A percentile compares a stretch with the other conserved stretches of the same genome.
phyloP scores from a whole-genome alignment of 225 moss, liverwort and hornwort genomes.

The Bryum argenteum region DNA sequence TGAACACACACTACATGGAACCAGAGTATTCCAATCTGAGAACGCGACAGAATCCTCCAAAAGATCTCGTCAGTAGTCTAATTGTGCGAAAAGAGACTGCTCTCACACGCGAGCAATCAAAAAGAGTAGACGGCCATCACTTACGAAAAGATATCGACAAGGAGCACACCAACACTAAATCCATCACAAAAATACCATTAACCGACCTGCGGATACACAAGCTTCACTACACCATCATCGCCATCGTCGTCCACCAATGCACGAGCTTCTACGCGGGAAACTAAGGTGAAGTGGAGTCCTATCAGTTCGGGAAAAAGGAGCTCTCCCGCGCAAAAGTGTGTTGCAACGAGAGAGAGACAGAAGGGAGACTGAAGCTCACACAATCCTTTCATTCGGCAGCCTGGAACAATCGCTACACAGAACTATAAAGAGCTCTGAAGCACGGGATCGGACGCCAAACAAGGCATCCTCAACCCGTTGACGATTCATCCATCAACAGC shows the following conservation, averaged over 20 bases:
- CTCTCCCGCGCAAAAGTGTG: neutral
- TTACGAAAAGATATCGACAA: neutral
- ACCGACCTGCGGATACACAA: slow-evolving; percentile 34
- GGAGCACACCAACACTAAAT: neutral
- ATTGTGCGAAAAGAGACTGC: slow-evolving; percentile 23
- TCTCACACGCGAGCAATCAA: neutral
- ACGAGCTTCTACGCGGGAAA: neutral
- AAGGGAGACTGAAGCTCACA: neutral
- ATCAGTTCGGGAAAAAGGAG: neutral
- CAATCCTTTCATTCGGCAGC: slow-evolving; percentile 25
- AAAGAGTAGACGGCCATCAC: neutral
- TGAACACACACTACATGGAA: neutral
- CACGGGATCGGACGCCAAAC: slow-evolving; percentile 38
- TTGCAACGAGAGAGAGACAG: neutral
- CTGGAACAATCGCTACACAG: neutral
- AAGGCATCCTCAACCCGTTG: slow-evolving; percentile 43
- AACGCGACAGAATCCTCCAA: neutral
- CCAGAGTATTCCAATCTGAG: neutral
- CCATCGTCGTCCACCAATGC: slow-evolving; percentile 21
- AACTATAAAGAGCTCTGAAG: slow-evolving; percentile 21
- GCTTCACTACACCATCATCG: slow-evolving; percentile 31
- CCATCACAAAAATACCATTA: slow-evolving; percentile 22
- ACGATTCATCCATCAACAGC: slow-evolving; percentile 49
- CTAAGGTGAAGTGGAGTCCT: neutral
- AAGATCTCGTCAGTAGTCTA: slow-evolving; percentile 3